phyloP scores from a whole-genome alignment of 2,329 filamentous ascomycete species.

The Cercospora sp. region DNA sequence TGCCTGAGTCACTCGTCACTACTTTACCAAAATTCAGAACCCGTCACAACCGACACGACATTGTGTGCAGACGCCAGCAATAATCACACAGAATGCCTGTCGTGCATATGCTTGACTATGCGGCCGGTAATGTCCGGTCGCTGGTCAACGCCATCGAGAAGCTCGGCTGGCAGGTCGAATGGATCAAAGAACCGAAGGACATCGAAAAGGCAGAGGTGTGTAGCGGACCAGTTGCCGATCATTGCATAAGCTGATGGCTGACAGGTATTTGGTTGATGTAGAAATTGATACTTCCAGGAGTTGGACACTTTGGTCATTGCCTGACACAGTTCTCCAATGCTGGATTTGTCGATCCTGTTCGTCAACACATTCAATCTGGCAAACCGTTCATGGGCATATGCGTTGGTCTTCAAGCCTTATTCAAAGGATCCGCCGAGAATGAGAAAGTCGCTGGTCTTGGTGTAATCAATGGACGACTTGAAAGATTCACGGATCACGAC shows the following conservation, averaged over 20 bases:
- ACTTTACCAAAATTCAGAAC: not conserved
- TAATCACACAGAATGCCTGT: slow-evolving; percentile 61
- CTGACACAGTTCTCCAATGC: slow-evolving; percentile 78
- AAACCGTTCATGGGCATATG: slow-evolving; percentile 99
- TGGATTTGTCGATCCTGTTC: slow-evolving; percentile 80
- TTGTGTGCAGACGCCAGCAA: not conserved
- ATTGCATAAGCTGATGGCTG: slow-evolving; percentile 35
- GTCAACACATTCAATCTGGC: slow-evolving; percentile 78
- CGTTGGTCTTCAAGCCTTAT: slow-evolving; percentile 88
- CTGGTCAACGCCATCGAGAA: slow-evolving; percentile 98
- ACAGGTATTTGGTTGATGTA: slow-evolving; percentile 43
- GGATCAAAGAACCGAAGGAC: slow-evolving; percentile 83
- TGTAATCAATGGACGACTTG: slow-evolving; percentile 68
- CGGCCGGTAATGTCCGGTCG: slow-evolving; percentile 93
- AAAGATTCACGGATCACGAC: slow-evolving; percentile 70
- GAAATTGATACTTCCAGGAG: slow-evolving; percentile 93
- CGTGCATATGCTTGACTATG: slow-evolving; percentile 82
- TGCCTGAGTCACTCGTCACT: slow-evolving; percentile 8
- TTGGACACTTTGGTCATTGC: slow-evolving; percentile 97
- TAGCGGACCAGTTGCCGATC: not conserved
- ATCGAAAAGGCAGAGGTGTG: slow-evolving; percentile 78
- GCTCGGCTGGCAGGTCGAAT: slow-evolving; percentile 87
- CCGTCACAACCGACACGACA: not conserved
- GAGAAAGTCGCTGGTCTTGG: slow-evolving; percentile 70
- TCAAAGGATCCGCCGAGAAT: slow-evolving; percentile 81